Evolutionary conservation across 768 basidiomycete genomes (phyloP), one percentile per base, ranked within the genome.

Genomic region (Cystobasidiopsis lactophilus): DNA sequence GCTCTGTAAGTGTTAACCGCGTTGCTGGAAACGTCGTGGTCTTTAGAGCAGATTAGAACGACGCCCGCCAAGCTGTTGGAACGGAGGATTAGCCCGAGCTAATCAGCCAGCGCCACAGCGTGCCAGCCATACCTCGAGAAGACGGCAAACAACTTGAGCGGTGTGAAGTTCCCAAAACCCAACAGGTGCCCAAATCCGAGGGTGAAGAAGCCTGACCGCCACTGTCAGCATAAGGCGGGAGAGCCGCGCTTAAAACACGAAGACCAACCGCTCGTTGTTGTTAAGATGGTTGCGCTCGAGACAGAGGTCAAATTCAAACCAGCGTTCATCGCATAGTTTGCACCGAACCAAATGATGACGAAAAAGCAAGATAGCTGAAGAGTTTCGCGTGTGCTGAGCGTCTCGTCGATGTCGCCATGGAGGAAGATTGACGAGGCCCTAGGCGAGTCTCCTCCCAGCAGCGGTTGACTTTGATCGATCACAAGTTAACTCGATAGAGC

Each of bases 271-370:
- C 89, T 86, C 58, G 85, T 88, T 72, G 78, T 89, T 62, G 80
- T 78, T 1, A 83, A 80, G 35, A 95, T 79, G 3, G 89, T 93
- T 19, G 84, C 77, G 65, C 85, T 91, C 2, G 85, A 84, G n/a
- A 95, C 89, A 60, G 79, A 85, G 1, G 91, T 96, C 64, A 79
- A 82, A 29, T 75, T 78, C 41, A 96, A 71, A 19, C 82, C 72
- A 1, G 78, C 79, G 63, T 89, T 93, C 29, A 91, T 69, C 11
- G 77, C 66, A 85, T 88, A 96, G 63, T 96, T 96, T 13, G 91
- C 91, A 35, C 78, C 70, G 62, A 98, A 93, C 67, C 89, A 98
- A 33, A 91, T 69, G 53, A 83, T 72, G 65, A 81, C 85, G 66
- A 95, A 96, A 48, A 73, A 67, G 4, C 76, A 69, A 3, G 91